Conservation (phyloP, 106 monocot species). For the Platanthera zijinensis region DNA sequence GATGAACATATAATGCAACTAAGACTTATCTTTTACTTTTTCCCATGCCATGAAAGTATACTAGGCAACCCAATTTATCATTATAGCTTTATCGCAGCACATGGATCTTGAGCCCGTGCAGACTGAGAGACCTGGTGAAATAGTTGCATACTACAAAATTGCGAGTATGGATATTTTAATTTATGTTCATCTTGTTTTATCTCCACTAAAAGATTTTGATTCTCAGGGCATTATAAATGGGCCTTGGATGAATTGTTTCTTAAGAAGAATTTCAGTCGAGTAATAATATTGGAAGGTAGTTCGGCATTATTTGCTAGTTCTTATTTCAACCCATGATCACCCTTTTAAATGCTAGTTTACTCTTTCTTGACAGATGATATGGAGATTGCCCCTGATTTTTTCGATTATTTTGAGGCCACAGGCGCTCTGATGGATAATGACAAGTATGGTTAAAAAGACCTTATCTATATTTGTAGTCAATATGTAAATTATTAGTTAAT, state of each 20-base stretch:
- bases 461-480: too few species aligned
- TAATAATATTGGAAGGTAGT: conserved; percentile 91
- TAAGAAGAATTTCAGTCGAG: conserved; percentile 65
- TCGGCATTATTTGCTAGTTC: neutral
- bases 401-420: conserved; percentile 92
- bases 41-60: neutral
- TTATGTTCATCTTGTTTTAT: conserved; percentile 2
- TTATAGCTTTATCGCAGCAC: conserved; percentile 55
- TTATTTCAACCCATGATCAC: conserved; percentile 7
- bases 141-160: conserved; percentile 97
- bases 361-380: conserved; percentile 76
- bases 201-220: conserved; percentile 9
- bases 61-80: neutral
- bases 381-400: conserved; percentile 98
- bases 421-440: conserved; percentile 67
- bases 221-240: conserved; percentile 93
- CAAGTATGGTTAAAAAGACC: conserved; percentile 36
- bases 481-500: neutral
- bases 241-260: conserved; percentile 83
- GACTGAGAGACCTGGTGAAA: conserved; percentile 86
- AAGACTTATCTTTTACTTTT: neutral
- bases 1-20: neutral
- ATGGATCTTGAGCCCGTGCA: conserved; percentile 73
- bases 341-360: neutral
- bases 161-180: conserved; percentile 44